Evolutionary conservation across 257 asterid species (phyloP).

Genomic region (Coffea eugenioides): DNA sequence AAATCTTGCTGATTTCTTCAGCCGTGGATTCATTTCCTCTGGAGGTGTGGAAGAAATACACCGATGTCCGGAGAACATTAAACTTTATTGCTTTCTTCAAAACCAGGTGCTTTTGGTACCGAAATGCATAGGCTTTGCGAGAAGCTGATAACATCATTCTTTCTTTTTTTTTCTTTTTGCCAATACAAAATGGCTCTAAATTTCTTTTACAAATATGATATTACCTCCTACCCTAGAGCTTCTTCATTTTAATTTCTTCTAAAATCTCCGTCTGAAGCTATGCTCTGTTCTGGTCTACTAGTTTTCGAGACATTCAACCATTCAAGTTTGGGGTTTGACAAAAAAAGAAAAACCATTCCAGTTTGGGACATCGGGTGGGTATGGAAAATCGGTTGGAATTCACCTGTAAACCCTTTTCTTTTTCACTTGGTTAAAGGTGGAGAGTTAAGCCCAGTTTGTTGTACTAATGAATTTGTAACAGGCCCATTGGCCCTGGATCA

Average conservation of each 20-base stretch:
- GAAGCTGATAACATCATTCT: constrained; percentile 25
- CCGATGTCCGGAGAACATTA: constrained; percentile 29
- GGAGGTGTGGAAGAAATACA: constrained; percentile 29
- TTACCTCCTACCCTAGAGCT: neutral
- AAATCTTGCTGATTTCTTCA: constrained; percentile 52
- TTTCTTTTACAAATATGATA: too few relatives aligned
- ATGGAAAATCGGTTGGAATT: neutral
- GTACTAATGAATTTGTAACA: too few relatives aligned
- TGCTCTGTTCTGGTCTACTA: neutral
- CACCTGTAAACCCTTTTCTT: neutral
- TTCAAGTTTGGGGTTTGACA: neutral
- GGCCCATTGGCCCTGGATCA: too few relatives aligned
- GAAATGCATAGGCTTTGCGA: constrained; percentile 19
- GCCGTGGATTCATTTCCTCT: constrained; percentile 45
- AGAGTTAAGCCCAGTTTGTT: too few relatives aligned
- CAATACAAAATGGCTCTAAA: too few relatives aligned
- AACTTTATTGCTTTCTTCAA: constrained; percentile 33
- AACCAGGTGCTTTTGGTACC: neutral
- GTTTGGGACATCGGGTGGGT: neutral
- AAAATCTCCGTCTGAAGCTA: neutral
- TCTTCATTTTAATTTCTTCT: neutral
- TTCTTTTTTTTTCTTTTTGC: neutral
- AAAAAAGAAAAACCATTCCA: neutral
- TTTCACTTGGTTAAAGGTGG: too few relatives aligned
- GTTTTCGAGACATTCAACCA: neutral